These are phyloP conservation scores for Syzygium oleosum DNA, from an alignment of 345 rosid genomes.

Conservation along the genomic window DNA sequence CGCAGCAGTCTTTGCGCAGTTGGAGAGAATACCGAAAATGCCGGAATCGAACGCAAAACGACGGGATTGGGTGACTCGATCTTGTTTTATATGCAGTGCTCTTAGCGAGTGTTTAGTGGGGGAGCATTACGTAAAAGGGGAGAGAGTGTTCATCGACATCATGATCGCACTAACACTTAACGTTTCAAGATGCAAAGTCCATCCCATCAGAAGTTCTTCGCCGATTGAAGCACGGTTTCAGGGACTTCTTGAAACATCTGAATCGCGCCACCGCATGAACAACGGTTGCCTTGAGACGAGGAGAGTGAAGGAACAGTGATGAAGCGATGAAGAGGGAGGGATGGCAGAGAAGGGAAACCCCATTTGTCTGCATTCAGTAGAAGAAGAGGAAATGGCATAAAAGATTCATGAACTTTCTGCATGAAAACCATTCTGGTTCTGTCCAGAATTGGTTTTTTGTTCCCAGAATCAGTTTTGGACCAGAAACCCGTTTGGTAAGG, in stretches of 20 bases:
- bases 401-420: too few relatives aligned
- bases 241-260: neutral
- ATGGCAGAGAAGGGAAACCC: neutral
- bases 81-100: neutral
- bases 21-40: neutral
- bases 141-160: neutral
- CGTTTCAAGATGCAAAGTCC: neutral
- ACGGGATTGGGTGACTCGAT: neutral
- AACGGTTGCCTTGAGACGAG: neutral
- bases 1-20: neutral
- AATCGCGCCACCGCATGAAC: neutral
- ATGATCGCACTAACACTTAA: neutral
- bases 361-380: neutral
- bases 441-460: too few relatives aligned
- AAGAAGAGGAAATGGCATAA: neutral
- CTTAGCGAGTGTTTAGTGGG: neutral
- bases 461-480: too few relatives aligned
- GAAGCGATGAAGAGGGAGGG: neutral
- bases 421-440: too few relatives aligned
- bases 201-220: neutral
- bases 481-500: too few relatives aligned
- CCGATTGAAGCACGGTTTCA: neutral
- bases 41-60: neutral
- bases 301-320: neutral
- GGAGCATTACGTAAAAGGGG: neutral